Conservation (phyloP, 2,329 filamentous ascomycete species). For the Scleromitrula shiraiana region DNA sequence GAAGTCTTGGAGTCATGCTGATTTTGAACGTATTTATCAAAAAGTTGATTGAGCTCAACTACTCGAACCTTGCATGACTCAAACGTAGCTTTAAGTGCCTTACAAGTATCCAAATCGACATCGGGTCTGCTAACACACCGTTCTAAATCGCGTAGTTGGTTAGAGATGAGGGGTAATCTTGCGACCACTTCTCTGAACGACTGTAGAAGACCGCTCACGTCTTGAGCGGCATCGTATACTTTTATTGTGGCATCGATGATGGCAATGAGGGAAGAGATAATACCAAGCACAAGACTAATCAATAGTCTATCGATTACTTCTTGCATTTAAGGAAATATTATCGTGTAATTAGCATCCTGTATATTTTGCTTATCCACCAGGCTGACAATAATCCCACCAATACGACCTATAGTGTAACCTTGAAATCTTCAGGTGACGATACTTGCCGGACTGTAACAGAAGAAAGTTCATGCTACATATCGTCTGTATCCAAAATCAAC, state of each 20-base stretch:
- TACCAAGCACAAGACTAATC: slow-evolving; percentile 14
- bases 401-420: no score
- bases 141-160: slow-evolving; percentile 6
- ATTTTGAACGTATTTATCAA: not conserved
- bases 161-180: slow-evolving; percentile 12
- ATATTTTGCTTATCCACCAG: no score
- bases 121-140: not conserved
- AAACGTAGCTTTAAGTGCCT: not conserved
- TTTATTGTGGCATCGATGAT: slow-evolving; percentile 12
- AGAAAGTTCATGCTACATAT: no score
- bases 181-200: slow-evolving; percentile 9
- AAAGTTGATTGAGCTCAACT: not conserved
- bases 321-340: no score
- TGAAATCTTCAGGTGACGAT: no score
- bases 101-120: not conserved
- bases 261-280: slow-evolving; percentile 15
- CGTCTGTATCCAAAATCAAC: no score
- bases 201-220: slow-evolving; percentile 11
- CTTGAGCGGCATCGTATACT: slow-evolving; percentile 12
- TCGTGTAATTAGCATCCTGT: no score
- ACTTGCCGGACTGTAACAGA: no score
- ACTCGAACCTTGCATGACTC: not conserved
- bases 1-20: not conserved
- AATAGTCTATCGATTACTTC: no score
- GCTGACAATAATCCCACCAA: no score